Evolutionary conservation across 257 asterid species (phyloP), one percentile per base, ranked within the genome.

Genomic region (Dorcoceras hygrometricum): DNA sequence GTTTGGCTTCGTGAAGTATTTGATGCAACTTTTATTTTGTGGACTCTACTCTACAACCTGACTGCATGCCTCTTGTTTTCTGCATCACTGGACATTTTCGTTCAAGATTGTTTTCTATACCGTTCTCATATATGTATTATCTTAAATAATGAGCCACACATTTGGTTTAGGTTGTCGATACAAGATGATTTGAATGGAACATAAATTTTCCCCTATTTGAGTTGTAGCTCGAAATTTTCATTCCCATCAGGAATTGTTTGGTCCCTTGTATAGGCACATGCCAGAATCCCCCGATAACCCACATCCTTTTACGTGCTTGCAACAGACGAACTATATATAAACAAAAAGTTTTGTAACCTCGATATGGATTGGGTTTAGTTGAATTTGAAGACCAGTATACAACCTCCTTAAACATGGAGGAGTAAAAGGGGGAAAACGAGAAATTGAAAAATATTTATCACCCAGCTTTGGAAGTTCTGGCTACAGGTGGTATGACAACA

Each of bases 401-500:
- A 43, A 46, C 54, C 54, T 46, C 20, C 20, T 46, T 1, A 39
- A 46, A 46, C 4, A 46, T 4, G 22, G 22, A 46, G 54, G 18
- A 16, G 1, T 14, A 4, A 18, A 4, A 14, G 2, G 7, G n/a
- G 51, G 20, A 4, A 36, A 9, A 43, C 4, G n/a, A 43, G 4
- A 12, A 43, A 12, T 16, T 4, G 16, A 4, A n/a, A 14, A 43
- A 43, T 10, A 19, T 3, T 5, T 12, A 19, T 46, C 22, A 46
- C 22, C 89, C 87, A 28, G 81, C 83, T 77, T 75, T 81, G 14
- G 84, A 81, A 50, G 78, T 77, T 71, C 85, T 79, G 25, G 67
- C 75, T 51, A 84, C 76, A 68, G 76, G 73, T 26, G 89, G 85
- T 53, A 84, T 63, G 54, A 70, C 74, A 70, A 81, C 78, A 14